Evolutionary conservation across 371 early-diverging fungal genomes (phyloP).

Genomic region (Batkoa obscura): DNA sequence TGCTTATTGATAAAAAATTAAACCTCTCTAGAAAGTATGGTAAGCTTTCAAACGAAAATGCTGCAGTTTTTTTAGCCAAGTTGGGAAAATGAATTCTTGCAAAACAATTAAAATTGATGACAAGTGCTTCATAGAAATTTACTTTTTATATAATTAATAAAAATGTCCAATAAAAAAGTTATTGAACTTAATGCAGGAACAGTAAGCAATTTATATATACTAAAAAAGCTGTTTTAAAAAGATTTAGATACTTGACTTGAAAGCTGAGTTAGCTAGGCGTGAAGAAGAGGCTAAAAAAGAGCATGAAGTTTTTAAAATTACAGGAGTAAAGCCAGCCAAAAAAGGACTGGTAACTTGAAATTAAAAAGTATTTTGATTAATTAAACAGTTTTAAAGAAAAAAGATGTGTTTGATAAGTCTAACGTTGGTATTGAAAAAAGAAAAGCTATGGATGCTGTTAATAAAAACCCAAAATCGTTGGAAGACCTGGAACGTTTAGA

Average conservation of each 20-base stretch:
- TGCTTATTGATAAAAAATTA: too few species aligned
- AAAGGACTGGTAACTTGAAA: not conserved
- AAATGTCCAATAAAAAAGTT: too few species aligned
- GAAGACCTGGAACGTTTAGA: not conserved
- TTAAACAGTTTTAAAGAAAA: not conserved
- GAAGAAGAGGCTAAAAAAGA: not conserved
- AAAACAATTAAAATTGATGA: too few species aligned
- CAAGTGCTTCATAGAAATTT: too few species aligned
- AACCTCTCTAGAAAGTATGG: too few species aligned
- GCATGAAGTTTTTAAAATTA: not conserved
- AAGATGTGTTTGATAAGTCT: not conserved
- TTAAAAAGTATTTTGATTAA: not conserved
- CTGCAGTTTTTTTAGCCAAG: too few species aligned
- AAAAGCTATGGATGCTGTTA: not conserved
- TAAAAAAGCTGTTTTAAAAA: not conserved
- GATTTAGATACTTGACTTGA: not conserved
- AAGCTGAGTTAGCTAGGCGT: not conserved
- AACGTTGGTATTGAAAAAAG: not conserved
- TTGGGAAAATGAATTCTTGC: too few species aligned
- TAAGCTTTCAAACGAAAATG: too few species aligned
- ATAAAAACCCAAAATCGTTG: not conserved
- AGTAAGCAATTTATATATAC: not conserved
- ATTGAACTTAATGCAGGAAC: not conserved
- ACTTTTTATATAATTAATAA: too few species aligned
- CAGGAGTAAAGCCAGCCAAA: not conserved